Evolutionary conservation across 208 protist genomes (phyloP).

Genomic region (Crithidia acanthocephali): DNA sequence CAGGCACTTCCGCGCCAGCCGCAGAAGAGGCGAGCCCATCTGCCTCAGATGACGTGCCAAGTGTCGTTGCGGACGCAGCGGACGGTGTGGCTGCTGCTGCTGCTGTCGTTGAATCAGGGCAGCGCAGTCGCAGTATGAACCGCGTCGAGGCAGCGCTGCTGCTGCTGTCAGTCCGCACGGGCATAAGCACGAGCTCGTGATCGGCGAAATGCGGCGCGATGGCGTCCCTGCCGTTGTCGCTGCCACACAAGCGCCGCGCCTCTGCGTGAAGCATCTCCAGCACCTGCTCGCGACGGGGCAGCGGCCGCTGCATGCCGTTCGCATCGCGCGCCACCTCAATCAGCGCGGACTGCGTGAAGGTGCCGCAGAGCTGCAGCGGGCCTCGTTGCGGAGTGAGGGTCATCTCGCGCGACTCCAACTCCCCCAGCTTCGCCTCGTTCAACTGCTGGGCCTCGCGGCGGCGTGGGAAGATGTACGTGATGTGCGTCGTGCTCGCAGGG

Average conservation of each 20-base stretch:
- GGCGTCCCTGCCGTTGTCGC: not conserved
- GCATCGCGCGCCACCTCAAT: slow-evolving; percentile 40
- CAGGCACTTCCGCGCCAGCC: not conserved
- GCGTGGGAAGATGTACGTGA: slow-evolving; percentile 86
- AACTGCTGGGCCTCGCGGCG: slow-evolving; percentile 75
- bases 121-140: slow-evolving; percentile 62
- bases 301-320: slow-evolving; percentile 16
- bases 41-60: too few relatives aligned
- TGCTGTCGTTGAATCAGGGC: slow-evolving; percentile 24
- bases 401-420: slow-evolving; percentile 68
- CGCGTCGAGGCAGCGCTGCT: slow-evolving; percentile 4
- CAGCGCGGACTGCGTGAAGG: slow-evolving; percentile 64
- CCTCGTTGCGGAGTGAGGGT: slow-evolving; percentile 77
- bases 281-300: slow-evolving; percentile 41
- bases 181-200: slow-evolving; percentile 80
- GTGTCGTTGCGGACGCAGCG: not conserved
- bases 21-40: not conserved
- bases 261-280: slow-evolving; percentile 36
- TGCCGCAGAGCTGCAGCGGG: slow-evolving; percentile 69
- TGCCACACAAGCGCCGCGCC: slow-evolving; percentile 8
- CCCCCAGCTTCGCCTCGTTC: slow-evolving; percentile 74
- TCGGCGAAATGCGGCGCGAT: slow-evolving; percentile 26
- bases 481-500: slow-evolving; percentile 45
- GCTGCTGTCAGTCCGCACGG: slow-evolving; percentile 22
- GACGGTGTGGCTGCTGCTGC: not conserved